These are phyloP conservation scores for Fraxinus ornus DNA, from an alignment of 305 asterid species.

Conservation along the genomic window DNA sequence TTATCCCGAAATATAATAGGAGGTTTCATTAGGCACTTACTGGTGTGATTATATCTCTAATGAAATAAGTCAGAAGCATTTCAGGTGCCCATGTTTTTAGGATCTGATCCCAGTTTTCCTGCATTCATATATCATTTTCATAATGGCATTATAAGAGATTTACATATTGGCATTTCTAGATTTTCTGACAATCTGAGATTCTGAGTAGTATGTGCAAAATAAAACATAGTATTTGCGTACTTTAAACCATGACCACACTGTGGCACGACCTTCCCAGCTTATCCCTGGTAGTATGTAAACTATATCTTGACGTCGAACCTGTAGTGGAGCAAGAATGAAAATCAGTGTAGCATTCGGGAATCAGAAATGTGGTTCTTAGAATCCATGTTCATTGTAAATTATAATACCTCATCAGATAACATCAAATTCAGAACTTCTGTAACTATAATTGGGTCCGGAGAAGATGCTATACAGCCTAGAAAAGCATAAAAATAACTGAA, in stretches of 20 bases:
- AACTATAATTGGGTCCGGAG: constrained; percentile 34
- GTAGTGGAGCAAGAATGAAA: not conserved
- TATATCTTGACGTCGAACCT: constrained; percentile 38
- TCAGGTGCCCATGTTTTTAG: constrained; percentile 31
- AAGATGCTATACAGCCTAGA: constrained; percentile 37
- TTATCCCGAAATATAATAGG: not conserved
- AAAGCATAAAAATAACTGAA: not conserved
- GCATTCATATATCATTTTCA: constrained; percentile 2
- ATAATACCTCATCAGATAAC: constrained; percentile 38
- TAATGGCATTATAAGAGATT: not conserved
- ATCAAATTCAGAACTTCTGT: constrained; percentile 26
- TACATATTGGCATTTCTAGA: not conserved
- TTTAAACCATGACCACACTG: constrained; percentile 43
- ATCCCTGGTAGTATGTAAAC: constrained; percentile 21
- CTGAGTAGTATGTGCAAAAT: not conserved
- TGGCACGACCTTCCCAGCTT: constrained; percentile 43
- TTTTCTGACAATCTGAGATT: not conserved
- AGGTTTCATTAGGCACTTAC: constrained; percentile 18
- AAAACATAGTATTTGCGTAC: constrained; percentile 17
- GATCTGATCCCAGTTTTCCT: constrained; percentile 43
- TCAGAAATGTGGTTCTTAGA: not conserved
- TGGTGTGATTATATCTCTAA: constrained; percentile 32
- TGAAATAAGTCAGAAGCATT: constrained; percentile 32
- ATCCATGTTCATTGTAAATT: not conserved
- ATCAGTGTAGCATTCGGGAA: not conserved